Evolutionary conservation across 768 basidiomycete genomes (phyloP).

Genomic region (Cyclocybe cylindracea): DNA sequence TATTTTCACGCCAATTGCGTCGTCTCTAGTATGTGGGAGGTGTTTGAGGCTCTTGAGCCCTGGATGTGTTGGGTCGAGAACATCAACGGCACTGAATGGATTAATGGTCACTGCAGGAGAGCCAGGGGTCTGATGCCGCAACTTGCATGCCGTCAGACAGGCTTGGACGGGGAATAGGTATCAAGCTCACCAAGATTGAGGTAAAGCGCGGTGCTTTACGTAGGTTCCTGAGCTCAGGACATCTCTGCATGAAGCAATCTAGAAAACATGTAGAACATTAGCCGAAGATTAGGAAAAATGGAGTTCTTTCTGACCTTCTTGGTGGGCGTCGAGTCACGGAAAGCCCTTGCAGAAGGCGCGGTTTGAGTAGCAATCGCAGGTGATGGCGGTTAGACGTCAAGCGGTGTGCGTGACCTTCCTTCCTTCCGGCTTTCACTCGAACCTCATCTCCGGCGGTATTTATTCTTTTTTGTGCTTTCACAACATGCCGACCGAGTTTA

Average conservation of each 20-base stretch:
- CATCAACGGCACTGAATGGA: constrained; percentile 10
- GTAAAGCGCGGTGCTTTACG: constrained; percentile 30
- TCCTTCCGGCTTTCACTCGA: no score
- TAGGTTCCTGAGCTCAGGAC: constrained; percentile 35
- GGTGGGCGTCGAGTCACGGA: no score
- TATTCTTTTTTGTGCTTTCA: no score
- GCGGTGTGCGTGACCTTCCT: no score
- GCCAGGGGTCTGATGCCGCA: constrained; percentile 43
- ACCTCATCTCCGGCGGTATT: no score
- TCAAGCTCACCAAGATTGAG: constrained; percentile 34
- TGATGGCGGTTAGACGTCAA: no score
- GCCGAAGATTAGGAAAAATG: no score
- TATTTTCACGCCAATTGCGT: constrained; percentile 12
- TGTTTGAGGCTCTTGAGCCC: constrained; percentile 5
- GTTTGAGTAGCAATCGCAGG: no score
- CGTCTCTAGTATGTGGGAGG: constrained; percentile 2
- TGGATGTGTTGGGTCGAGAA: constrained; percentile 30
- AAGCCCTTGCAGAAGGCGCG: no score
- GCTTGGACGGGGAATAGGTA: background rate
- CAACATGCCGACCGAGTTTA: no score
- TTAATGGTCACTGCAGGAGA: constrained; percentile 9
- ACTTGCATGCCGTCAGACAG: constrained; percentile 26
- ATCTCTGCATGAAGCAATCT: constrained; percentile 11
- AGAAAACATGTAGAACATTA: no score
- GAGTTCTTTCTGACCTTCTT: no score